phyloP scores from a whole-genome alignment of 2,329 filamentous ascomycete species.

The Calonectria naviculata region DNA sequence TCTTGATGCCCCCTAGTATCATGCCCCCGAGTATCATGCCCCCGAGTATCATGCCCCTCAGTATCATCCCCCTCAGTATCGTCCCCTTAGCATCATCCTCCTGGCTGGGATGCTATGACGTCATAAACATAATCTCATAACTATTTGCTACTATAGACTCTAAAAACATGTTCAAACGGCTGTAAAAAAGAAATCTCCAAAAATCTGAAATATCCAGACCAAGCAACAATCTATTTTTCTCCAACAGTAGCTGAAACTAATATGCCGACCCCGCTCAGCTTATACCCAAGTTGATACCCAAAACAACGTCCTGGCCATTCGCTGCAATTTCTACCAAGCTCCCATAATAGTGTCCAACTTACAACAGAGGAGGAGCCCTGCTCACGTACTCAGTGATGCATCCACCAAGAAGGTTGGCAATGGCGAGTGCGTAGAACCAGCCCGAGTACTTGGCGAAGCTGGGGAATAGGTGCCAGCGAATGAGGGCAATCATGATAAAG shows the following conservation, averaged over 20 bases:
- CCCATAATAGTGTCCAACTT: not conserved
- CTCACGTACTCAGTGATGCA: slow-evolving; percentile 22
- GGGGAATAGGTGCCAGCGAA: slow-evolving; percentile 21
- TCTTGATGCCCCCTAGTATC: too few relatives aligned
- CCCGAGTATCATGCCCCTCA: too few relatives aligned
- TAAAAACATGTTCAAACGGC: not conserved
- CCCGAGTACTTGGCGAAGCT: slow-evolving; percentile 25
- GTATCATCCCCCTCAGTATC: too few relatives aligned
- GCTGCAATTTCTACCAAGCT: too few relatives aligned
- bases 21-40: too few relatives aligned
- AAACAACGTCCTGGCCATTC: not conserved
- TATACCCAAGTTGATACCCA: not conserved
- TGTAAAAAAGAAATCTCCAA: not conserved
- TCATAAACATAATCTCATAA: slow-evolving; percentile 2
- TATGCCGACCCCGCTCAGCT: not conserved
- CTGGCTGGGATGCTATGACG: not conserved
- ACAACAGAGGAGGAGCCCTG: slow-evolving; percentile 10
- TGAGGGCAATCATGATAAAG: slow-evolving; percentile 25
- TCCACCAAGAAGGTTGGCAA: slow-evolving; percentile 28
- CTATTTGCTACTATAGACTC: not conserved
- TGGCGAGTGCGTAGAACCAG: slow-evolving; percentile 31
- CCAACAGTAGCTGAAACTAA: too few relatives aligned
- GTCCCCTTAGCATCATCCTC: too few relatives aligned
- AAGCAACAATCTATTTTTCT: not conserved
- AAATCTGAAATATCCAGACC: not conserved